These are phyloP conservation scores for Shiraia sp. DNA, from an alignment of 2,329 filamentous ascomycete genomes.

Conservation along the genomic window DNA sequence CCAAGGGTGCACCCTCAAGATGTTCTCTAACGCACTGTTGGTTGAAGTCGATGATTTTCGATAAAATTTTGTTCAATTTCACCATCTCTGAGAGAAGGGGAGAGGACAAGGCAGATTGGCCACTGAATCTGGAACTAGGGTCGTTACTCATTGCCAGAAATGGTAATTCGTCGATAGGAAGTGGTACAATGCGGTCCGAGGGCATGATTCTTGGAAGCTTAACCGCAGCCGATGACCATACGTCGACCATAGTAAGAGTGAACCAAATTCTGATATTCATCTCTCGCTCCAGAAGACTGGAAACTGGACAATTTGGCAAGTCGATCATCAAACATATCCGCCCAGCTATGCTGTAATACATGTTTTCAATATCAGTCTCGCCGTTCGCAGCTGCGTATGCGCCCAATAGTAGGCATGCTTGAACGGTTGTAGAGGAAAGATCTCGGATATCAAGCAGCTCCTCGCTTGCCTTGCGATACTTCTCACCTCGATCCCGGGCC, in stretches of 20 bases:
- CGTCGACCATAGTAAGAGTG: slow-evolving; percentile 30
- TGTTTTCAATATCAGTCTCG: slow-evolving; percentile 27
- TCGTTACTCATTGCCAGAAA: slow-evolving; percentile 22
- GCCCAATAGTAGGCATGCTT: slow-evolving; percentile 23
- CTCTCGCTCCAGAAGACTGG: slow-evolving; percentile 24
- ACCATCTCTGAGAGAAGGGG: slow-evolving; percentile 32
- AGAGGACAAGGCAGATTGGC: slow-evolving; percentile 13
- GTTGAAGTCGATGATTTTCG: slow-evolving; percentile 29
- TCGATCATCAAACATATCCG: slow-evolving; percentile 27
- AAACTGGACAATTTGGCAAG: slow-evolving; percentile 21
- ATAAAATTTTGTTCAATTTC: slow-evolving; percentile 25
- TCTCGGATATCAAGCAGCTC: slow-evolving; percentile 22
- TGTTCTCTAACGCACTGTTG: slow-evolving; percentile 25
- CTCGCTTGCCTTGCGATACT: slow-evolving; percentile 20
- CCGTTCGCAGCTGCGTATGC: slow-evolving; percentile 28
- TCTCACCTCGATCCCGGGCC: slow-evolving; percentile 21
- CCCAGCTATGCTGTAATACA: slow-evolving; percentile 27
- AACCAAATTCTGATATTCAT: slow-evolving; percentile 30
- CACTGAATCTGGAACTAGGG: slow-evolving; percentile 11
- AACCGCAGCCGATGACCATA: slow-evolving; percentile 29
- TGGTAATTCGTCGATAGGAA: slow-evolving; percentile 27
- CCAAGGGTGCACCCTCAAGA: slow-evolving; percentile 17
- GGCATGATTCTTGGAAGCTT: slow-evolving; percentile 28
- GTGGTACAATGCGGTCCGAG: slow-evolving; percentile 17
- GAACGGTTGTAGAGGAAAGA: slow-evolving; percentile 18